A percentile compares a stretch with the other conserved stretches of the same genome.
Conservation (phyloP, 139 green algal genomes). For the Haematococcus sp. region DNA sequence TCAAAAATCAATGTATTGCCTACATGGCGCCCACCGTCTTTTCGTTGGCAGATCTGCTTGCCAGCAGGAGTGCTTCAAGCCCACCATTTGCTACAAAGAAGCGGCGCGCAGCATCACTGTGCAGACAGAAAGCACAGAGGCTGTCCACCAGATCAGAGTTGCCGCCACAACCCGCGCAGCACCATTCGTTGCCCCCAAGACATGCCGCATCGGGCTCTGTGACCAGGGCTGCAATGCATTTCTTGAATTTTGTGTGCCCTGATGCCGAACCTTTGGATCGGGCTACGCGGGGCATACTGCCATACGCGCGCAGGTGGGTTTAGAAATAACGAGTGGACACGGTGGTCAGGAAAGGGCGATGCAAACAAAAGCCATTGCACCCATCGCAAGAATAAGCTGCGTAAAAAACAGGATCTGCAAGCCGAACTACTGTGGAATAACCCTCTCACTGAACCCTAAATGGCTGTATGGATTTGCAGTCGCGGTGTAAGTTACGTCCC, state of each 20-base stretch:
- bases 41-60: not conserved
- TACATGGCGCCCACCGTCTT: slow-evolving; percentile 1
- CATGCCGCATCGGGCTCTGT: slow-evolving; percentile 16
- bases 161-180: slow-evolving; percentile 10
- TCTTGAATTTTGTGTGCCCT: slow-evolving; percentile 1
- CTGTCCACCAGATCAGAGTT: slow-evolving; percentile 15
- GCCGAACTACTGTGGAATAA: too few relatives aligned
- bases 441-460: too few relatives aligned
- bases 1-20: not conserved
- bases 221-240: slow-evolving; percentile 7
- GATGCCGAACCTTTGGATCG: too few relatives aligned
- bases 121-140: slow-evolving; percentile 1
- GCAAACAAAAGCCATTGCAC: too few relatives aligned
- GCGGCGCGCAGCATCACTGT: slow-evolving; percentile 12
- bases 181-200: slow-evolving; percentile 8
- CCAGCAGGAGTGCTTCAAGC: not conserved
- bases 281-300: too few relatives aligned
- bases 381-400: too few relatives aligned
- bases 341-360: too few relatives aligned
- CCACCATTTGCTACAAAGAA: slow-evolving; percentile 8
- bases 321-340: too few relatives aligned
- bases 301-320: too few relatives aligned
- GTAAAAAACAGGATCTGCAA: too few relatives aligned
- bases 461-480: too few relatives aligned
- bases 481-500: too few relatives aligned